Evolutionary conservation across 371 early-diverging fungal species (phyloP).

Genomic region (Mortierella sp.): DNA sequence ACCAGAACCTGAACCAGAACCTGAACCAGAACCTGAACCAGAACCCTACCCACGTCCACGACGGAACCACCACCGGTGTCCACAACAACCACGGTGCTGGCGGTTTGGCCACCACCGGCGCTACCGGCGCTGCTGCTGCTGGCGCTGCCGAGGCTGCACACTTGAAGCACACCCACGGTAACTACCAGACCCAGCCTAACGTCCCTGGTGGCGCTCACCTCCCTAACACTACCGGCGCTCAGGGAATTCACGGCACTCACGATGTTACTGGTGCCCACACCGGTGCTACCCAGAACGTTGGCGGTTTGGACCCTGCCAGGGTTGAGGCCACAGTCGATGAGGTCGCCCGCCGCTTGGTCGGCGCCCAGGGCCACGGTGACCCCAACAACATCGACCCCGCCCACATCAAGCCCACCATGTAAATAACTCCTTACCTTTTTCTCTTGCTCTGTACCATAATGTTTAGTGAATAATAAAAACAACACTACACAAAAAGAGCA

Average conservation of each 20-base stretch:
- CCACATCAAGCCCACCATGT: conserved; percentile 29
- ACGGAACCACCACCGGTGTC: too few relatives aligned
- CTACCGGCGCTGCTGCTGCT: background rate
- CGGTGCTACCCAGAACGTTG: background rate
- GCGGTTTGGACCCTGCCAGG: too few relatives aligned
- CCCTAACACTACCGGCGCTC: background rate
- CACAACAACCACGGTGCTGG: background rate
- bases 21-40: background rate
- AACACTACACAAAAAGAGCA: background rate
- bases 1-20: background rate
- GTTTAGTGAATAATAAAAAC: background rate
- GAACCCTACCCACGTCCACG: background rate
- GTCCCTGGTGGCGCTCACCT: too few relatives aligned
- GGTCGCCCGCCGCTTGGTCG: conserved; percentile 18
- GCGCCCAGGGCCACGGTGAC: conserved; percentile 1
- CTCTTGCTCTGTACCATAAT: background rate
- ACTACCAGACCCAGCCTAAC: too few relatives aligned
- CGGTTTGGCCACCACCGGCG: background rate
- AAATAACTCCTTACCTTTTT: background rate
- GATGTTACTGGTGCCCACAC: background rate
- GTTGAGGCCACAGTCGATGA: background rate
- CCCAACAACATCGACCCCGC: conserved; percentile 13
- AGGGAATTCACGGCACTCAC: background rate
- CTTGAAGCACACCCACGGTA: background rate
- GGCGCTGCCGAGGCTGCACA: too few relatives aligned